phyloP scores from a whole-genome alignment of 805 yeast genomes.

The Barnettozyma sp. region DNA sequence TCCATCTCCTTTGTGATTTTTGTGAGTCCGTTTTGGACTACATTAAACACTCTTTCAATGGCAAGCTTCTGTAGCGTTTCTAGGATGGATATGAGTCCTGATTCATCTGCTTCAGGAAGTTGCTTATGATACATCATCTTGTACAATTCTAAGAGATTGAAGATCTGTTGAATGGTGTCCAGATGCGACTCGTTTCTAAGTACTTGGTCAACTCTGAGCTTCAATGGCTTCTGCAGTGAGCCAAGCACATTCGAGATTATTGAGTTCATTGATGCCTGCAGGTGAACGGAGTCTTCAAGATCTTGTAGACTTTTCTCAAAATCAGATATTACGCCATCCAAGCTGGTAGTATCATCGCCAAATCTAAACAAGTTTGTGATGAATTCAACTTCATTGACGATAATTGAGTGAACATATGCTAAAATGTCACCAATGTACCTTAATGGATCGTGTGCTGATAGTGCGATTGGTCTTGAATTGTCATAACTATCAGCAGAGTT shows the following conservation, averaged over 20 bases:
- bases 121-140: conserved; percentile 49
- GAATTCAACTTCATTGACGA: conserved; percentile 82
- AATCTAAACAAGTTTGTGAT: conserved; percentile 54
- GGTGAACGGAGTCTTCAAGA: conserved; percentile 14
- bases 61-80: conserved; percentile 29
- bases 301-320: conserved; percentile 26
- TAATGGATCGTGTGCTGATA: conserved; percentile 72
- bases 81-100: conserved; percentile 24
- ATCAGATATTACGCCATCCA: conserved; percentile 22
- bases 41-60: conserved; percentile 34
- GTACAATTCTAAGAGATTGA: conserved; percentile 62
- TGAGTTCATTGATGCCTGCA: conserved; percentile 18
- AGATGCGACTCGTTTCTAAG: conserved; percentile 59
- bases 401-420: conserved; percentile 80
- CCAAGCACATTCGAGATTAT: conserved; percentile 46
- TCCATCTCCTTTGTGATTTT: conserved; percentile 19
- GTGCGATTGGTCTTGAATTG: conserved; percentile 43
- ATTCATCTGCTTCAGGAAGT: conserved; percentile 15
- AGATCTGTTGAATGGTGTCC: conserved; percentile 48
- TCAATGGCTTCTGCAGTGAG: conserved; percentile 52
- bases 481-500: conserved; percentile 17
- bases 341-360: conserved; percentile 19
- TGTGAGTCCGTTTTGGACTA: conserved; percentile 32
- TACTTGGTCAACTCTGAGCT: conserved; percentile 59
- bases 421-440: conserved; percentile 81